A percentile compares a stretch with the other conserved stretches of the same genome.
phyloP scores from a whole-genome alignment of 306 rosid species.

The Cucumis hystrix region DNA sequence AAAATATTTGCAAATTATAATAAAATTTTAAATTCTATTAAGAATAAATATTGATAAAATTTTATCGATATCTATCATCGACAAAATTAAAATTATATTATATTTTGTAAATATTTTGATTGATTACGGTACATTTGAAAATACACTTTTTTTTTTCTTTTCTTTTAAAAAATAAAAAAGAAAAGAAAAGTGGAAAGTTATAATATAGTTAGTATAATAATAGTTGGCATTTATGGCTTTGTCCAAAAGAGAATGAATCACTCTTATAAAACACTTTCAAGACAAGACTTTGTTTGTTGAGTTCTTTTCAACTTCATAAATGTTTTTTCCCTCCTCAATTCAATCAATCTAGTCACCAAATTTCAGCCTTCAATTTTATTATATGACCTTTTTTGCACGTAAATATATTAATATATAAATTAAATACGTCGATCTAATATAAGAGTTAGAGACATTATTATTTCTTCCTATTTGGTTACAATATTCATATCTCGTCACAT shows the following conservation, averaged over 20 bases:
- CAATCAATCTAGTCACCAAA: conserved; percentile 7
- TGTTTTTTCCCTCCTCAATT: not conserved
- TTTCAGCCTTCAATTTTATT: conserved; percentile 3
- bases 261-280: not conserved
- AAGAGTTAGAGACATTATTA: not conserved
- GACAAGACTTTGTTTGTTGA: conserved; percentile 6
- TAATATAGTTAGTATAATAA: not conserved
- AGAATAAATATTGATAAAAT: too few species aligned
- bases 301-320: not conserved
- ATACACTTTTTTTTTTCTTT: too few species aligned
- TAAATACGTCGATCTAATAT: not conserved
- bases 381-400: conserved; percentile 3
- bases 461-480: not conserved
- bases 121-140: too few species aligned
- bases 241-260: conserved; percentile 5
- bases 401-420: not conserved
- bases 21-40: too few species aligned
- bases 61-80: too few species aligned
- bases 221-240: conserved; percentile 1
- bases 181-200: not conserved
- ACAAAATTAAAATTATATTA: too few species aligned
- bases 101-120: too few species aligned
- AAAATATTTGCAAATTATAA: too few species aligned
- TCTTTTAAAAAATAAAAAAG: too few species aligned
- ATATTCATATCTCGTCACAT: not conserved